Percentiles rank a stretch among this genome's conserved stretches.
These are phyloP conservation scores for Talaromyces pinophilus DNA, from an alignment of 2,329 filamentous ascomycete species.

Conservation along the genomic window DNA sequence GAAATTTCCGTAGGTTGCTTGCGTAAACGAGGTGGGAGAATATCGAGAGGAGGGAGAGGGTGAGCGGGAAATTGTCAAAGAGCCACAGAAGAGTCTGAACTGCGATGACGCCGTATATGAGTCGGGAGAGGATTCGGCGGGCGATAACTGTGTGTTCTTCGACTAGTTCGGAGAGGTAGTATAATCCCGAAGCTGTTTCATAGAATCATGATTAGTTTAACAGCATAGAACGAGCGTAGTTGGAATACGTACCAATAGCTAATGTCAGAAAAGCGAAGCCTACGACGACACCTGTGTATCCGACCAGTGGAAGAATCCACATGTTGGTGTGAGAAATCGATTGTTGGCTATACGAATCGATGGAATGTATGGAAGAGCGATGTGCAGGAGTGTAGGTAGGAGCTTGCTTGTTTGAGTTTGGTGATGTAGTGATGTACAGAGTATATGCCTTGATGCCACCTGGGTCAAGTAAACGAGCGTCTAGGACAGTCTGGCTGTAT, in stretches of 20 bases:
- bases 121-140: slow-evolving; percentile 77
- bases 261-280: slow-evolving; percentile 94
- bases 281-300: slow-evolving; percentile 81
- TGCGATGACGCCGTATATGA: slow-evolving; percentile 80
- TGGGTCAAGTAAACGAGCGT: neutral
- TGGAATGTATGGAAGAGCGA: neutral
- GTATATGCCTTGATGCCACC: neutral
- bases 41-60: slow-evolving; percentile 72
- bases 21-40: slow-evolving; percentile 81
- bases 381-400: neutral
- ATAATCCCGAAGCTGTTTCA: slow-evolving; percentile 80
- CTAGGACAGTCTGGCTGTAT: neutral
- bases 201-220: neutral
- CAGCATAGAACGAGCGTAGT: slow-evolving; percentile 13
- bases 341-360: neutral
- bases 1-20: slow-evolving; percentile 77
- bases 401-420: neutral
- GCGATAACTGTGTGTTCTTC: slow-evolving; percentile 95
- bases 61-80: slow-evolving; percentile 82
- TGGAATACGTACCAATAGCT: slow-evolving; percentile 69
- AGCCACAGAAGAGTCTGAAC: slow-evolving; percentile 74
- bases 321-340: slow-evolving; percentile 51
- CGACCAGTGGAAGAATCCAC: slow-evolving; percentile 94
- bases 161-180: slow-evolving; percentile 96
- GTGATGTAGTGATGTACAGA: neutral